Percentiles rank a stretch among this genome's conserved stretches.
phyloP scores from a whole-genome alignment of 805 yeast genomes.

The Nakazawaea pomicola region DNA sequence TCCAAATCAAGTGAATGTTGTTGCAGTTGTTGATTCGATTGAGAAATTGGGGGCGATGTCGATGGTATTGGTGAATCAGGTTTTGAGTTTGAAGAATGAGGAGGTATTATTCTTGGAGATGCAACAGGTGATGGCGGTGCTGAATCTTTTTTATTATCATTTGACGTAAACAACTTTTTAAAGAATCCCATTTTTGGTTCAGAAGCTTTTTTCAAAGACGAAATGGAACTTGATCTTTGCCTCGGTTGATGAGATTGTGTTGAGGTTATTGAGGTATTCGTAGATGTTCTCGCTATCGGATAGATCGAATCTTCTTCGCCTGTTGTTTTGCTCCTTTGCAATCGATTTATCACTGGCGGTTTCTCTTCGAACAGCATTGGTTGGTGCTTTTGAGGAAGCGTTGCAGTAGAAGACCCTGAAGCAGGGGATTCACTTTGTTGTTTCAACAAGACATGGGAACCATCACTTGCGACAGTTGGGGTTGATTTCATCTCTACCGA shows the following conservation, averaged over 20 bases:
- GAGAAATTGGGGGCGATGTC: neutral
- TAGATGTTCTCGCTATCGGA: conserved; percentile 23
- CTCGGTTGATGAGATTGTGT: conserved; percentile 8
- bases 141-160: conserved; percentile 13
- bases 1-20: conserved; percentile 27
- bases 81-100: neutral
- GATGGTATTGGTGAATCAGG: neutral
- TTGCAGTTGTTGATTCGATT: neutral
- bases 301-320: conserved; percentile 11
- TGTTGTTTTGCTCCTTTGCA: conserved; percentile 12
- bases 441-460: conserved; percentile 2
- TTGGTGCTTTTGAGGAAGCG: neutral
- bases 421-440: neutral
- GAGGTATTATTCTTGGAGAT: neutral
- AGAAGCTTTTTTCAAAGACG: conserved; percentile 9
- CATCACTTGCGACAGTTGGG: conserved; percentile 10
- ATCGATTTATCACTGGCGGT: too few relatives aligned
- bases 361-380: conserved; percentile 1
- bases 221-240: conserved; percentile 3
- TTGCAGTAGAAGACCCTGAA: neutral
- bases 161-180: conserved; percentile 22
- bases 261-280: conserved; percentile 19
- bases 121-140: neutral
- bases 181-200: conserved; percentile 18
- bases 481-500: conserved; percentile 2